Evolutionary conservation across 1,139 yeast genomes (phyloP), one percentile per base, ranked within the genome.

Genomic region (Blastobotrys capitulatus): DNA sequence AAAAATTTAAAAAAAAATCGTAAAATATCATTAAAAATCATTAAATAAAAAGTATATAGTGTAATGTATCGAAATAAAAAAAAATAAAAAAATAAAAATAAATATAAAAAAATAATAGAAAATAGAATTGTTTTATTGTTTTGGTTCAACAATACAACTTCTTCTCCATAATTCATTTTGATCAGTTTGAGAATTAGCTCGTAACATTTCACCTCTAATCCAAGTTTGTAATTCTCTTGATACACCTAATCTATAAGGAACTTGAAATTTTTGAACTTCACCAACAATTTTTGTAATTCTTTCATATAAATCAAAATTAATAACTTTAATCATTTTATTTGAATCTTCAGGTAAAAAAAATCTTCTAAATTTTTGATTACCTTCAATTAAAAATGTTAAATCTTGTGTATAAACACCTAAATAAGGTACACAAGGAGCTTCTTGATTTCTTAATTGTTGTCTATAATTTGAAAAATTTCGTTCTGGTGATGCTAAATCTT

Each of bases 341-440:
- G 43, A 26, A 45, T 57, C 49, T 29, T 40, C 41, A 42, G 52
- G 58, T 25, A 54, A 42, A 10, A 52, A 46, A 27, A 57, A 50
- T 61, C 89, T 72, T 61, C 76, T 79, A 57, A 78, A 47, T 36
- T 60, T 83, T 35, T 88, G 78, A 64, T 88, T 89, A 18, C 97
- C 97, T 60, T 90, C 97, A 45, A 83, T 81, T 25, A 88, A 82
- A 68, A 89, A 86, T 0, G 95, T 88, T 60, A 90, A 71, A 65
- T 90, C 97, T 62, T 88, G 95, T 46, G 89, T 72, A 63, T 86
- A 87, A 50, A 89, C 71, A 38, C 94, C 88, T 54, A 89, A 76
- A 64, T 87, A 90, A 6, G 97, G 97, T 22, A 89, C 92, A 42
- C 84, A 79, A 0, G 96, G 94, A 22, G 82, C 70, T 40, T 75